phyloP scores from a whole-genome alignment of 306 rosid genomes.

The Boehmeria nivea region DNA sequence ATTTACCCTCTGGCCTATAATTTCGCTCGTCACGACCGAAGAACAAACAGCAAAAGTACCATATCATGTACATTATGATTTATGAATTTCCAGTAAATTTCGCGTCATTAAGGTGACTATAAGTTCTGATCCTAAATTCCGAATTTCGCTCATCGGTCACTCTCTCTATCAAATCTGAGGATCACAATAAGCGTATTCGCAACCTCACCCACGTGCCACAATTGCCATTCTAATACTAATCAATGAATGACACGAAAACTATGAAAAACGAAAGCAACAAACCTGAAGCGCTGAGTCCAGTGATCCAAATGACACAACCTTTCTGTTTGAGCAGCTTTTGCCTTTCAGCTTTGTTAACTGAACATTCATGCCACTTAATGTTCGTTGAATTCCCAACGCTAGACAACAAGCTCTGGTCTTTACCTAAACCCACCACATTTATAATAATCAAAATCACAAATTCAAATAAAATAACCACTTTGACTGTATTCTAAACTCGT shows the following conservation, averaged over 20 bases:
- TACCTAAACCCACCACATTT: slow-evolving; percentile 30
- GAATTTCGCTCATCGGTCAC: no score
- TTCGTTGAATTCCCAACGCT: slow-evolving; percentile 57
- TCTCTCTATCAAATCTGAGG: no score
- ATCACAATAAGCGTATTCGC: no score
- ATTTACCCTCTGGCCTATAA: no score
- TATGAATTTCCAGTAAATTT: no score
- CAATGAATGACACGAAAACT: neutral
- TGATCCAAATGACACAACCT: slow-evolving; percentile 74
- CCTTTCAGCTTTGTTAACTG: slow-evolving; percentile 44
- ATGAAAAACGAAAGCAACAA: slow-evolving; percentile 8
- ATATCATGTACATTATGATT: no score
- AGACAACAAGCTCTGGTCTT: slow-evolving; percentile 30
- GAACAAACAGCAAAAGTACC: no score
- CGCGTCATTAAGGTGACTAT: no score
- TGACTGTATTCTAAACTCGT: no score
- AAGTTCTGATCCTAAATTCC: no score
- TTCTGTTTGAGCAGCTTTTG: slow-evolving; percentile 54
- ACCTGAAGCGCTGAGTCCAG: slow-evolving; percentile 86
- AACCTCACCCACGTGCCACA: neutral
- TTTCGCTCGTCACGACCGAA: no score
- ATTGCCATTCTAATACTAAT: neutral
- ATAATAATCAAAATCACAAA: slow-evolving; percentile 2
- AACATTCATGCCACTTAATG: slow-evolving; percentile 64
- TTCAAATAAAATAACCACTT: neutral